A percentile compares a stretch with the other conserved stretches of the same genome.
Evolutionary conservation across 768 basidiomycete species (phyloP).

Genomic region (Chalciporus piperatus): DNA sequence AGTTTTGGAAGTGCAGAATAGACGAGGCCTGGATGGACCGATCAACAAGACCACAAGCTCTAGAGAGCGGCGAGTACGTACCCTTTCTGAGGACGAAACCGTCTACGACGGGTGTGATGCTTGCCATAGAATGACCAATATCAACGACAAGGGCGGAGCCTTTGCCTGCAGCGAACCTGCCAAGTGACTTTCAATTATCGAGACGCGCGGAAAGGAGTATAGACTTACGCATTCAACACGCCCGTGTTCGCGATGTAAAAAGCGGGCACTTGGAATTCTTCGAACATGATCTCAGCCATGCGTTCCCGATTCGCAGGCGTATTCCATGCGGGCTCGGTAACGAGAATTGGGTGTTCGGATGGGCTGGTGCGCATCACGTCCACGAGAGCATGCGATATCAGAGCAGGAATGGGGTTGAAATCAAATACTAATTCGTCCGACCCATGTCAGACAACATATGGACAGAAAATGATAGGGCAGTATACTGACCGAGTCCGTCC

Average conservation of each 20-base stretch:
- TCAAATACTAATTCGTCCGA: slow-evolving; percentile 52
- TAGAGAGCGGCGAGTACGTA: slow-evolving; percentile 21
- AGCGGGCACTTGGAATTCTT: slow-evolving; percentile 91
- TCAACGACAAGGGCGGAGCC: slow-evolving; percentile 97
- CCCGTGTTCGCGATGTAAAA: slow-evolving; percentile 96
- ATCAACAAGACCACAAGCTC: not conserved
- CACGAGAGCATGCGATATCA: slow-evolving; percentile 72
- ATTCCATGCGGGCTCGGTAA: slow-evolving; percentile 98
- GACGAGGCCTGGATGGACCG: slow-evolving; percentile 57
- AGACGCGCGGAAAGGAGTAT: slow-evolving; percentile 9
- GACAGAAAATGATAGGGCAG: not conserved
- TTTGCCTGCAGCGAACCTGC: slow-evolving; percentile 92
- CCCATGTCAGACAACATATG: not conserved
- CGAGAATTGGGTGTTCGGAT: slow-evolving; percentile 85
- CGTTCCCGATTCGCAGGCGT: slow-evolving; percentile 87
- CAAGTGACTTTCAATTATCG: slow-evolving; percentile 8
- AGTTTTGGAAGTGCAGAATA: slow-evolving; percentile 76
- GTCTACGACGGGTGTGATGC: slow-evolving; percentile 93
- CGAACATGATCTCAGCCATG: slow-evolving; percentile 97
- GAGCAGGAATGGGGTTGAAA: slow-evolving; percentile 67
- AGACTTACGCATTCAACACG: slow-evolving; percentile 85
- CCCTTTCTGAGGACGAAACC: slow-evolving; percentile 98
- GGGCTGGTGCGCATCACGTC: slow-evolving; percentile 76
- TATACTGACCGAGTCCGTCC: slow-evolving; percentile 79
- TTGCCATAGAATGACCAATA: slow-evolving; percentile 84